phyloP scores from a whole-genome alignment of 768 basidiomycete genomes.

The Rhizopogon vulgaris region DNA sequence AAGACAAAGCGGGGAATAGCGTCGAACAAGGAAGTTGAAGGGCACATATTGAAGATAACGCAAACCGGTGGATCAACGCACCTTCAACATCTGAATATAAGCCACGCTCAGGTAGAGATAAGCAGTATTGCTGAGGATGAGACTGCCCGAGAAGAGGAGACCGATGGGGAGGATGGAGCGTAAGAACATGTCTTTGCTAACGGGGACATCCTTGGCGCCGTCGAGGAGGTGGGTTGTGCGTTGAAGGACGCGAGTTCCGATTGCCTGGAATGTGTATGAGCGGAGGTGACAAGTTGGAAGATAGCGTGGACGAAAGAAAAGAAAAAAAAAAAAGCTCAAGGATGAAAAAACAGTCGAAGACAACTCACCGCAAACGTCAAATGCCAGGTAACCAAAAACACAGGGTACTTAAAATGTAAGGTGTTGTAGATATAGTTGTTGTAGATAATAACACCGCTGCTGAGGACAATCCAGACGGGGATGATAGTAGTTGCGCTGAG shows the following conservation, averaged over 20 bases:
- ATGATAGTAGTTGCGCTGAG: conserved; percentile 69
- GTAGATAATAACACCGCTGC: conserved; percentile 90
- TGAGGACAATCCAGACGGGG: conserved; percentile 89
- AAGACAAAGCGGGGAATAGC: no score
- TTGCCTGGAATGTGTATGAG: conserved; percentile 36
- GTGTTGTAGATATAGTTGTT: conserved; percentile 88
- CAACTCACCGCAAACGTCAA: conserved; percentile 55
- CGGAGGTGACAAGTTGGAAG: no score
- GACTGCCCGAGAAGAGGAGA: conserved; percentile 84
- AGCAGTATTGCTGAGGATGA: conserved; percentile 88
- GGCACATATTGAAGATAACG: neutral
- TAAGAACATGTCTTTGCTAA: conserved; percentile 74
- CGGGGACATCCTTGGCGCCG: conserved; percentile 69
- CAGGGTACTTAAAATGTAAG: conserved; percentile 81
- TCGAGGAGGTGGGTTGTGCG: conserved; percentile 80
- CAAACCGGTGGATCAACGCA: conserved; percentile 18
- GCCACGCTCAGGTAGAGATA: conserved; percentile 88
- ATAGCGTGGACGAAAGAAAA: neutral
- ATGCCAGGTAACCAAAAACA: conserved; percentile 91
- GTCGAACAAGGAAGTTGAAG: neutral
- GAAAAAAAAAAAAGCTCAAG: neutral
- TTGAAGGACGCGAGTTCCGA: conserved; percentile 82
- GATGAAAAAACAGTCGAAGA: no score
- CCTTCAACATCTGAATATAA: conserved; percentile 97
- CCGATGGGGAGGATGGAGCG: conserved; percentile 92